Percentiles rank a stretch among this genome's conserved stretches.
Evolutionary conservation across 2,329 filamentous ascomycete species (phyloP).

Genomic region (Truncatella angustata): DNA sequence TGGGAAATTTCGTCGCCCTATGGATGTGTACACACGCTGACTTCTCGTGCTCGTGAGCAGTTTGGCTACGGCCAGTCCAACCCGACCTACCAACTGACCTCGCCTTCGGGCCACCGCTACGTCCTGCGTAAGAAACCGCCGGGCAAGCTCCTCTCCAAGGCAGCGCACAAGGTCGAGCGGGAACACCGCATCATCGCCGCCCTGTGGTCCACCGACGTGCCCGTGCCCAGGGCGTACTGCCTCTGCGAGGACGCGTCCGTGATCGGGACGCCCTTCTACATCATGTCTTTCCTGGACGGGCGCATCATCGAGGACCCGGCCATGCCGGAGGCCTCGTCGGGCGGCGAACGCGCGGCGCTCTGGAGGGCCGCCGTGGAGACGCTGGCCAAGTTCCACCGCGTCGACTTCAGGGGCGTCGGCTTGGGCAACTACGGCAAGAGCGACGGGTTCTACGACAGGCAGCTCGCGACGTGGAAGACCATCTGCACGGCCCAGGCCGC

Average conservation of each 20-base stretch:
- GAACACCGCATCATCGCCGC: conserved; percentile 91
- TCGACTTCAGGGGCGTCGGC: conserved; percentile 64
- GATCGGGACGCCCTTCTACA: conserved; percentile 90
- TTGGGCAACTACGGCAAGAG: conserved; percentile 72
- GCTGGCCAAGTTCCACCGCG: conserved; percentile 80
- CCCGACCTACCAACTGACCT: conserved; percentile 89
- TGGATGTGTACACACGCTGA: too few species aligned
- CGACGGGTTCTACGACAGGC: conserved; percentile 78
- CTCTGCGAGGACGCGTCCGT: conserved; percentile 81
- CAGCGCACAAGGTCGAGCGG: conserved; percentile 93
- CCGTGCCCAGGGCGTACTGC: conserved; percentile 78
- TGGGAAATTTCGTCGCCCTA: too few species aligned
- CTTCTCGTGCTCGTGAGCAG: conserved; percentile 45
- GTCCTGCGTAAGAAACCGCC: conserved; percentile 98
- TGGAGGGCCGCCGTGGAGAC: conserved; percentile 84
- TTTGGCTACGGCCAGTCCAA: conserved; percentile 98
- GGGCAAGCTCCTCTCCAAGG: conserved; percentile 88
- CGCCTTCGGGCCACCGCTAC: conserved; percentile 66
- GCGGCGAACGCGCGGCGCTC: conserved; percentile 71
- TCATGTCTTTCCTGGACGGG: conserved; percentile 94
- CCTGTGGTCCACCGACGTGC: conserved; percentile 72
- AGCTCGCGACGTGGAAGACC: conserved; percentile 77
- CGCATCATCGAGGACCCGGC: conserved; percentile 88
- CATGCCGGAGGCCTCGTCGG: conserved; percentile 57
- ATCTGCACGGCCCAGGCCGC: conserved; percentile 77